These are phyloP conservation scores for Drechslerella dactyloides DNA, from an alignment of 2,329 filamentous ascomycete genomes.

Conservation along the genomic window DNA sequence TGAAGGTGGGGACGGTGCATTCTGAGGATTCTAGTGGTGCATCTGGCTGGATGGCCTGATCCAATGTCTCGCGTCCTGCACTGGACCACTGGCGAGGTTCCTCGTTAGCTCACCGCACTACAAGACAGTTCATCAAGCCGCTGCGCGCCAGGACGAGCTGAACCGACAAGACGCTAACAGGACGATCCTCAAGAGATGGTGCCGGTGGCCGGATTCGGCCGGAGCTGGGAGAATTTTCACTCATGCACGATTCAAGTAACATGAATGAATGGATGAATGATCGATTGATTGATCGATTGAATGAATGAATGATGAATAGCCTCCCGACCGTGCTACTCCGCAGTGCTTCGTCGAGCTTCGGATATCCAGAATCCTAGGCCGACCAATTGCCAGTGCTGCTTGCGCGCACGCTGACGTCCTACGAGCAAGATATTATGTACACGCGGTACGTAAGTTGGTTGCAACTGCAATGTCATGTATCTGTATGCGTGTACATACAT, in stretches of 20 bases:
- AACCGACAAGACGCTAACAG: not conserved
- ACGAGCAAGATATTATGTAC: too few relatives aligned
- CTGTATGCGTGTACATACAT: too few relatives aligned
- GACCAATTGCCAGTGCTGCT: too few relatives aligned
- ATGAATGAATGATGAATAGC: too few relatives aligned
- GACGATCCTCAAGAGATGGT: not conserved
- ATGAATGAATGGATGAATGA: too few relatives aligned
- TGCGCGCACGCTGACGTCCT: too few relatives aligned
- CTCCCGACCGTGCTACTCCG: slow-evolving; percentile 12
- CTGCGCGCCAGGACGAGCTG: slow-evolving; percentile 3
- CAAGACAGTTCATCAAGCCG: not conserved
- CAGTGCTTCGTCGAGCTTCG: slow-evolving; percentile 13
- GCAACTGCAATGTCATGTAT: too few relatives aligned
- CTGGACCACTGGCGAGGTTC: not conserved
- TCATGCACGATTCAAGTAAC: too few relatives aligned
- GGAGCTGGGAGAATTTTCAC: not conserved
- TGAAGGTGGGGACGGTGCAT: slow-evolving; percentile 4
- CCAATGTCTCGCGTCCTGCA: slow-evolving; percentile 2
- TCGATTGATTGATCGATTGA: slow-evolving; percentile 23
- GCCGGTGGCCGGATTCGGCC: not conserved
- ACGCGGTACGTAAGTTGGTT: too few relatives aligned
- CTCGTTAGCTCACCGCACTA: not conserved
- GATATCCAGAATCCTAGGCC: not conserved
- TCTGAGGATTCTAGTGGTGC: too few relatives aligned
- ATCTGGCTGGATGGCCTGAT: slow-evolving; percentile 4